phyloP scores from a whole-genome alignment of 2,329 filamentous ascomycete species.

The Aureobasidium sp. region DNA sequence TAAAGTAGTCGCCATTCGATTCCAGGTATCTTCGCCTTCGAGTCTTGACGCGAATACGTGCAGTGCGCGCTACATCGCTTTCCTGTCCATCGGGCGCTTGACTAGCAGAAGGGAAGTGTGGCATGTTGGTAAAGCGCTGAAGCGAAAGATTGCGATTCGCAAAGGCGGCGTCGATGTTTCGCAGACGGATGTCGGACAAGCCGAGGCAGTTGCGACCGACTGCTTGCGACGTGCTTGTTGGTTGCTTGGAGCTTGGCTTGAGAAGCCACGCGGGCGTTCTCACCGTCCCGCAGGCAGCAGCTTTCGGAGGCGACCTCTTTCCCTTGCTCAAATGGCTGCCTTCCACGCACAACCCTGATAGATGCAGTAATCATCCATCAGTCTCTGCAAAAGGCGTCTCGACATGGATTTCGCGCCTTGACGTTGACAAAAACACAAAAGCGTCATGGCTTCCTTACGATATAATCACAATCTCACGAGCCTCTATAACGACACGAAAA shows the following conservation, averaged over 20 bases:
- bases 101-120: constrained; percentile 8
- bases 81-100: not conserved
- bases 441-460: constrained; percentile 1
- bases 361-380: not conserved
- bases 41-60: constrained; percentile 60
- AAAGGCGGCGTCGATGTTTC: not conserved
- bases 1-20: constrained; percentile 66
- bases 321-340: constrained; percentile 13
- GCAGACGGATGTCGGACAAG: not conserved
- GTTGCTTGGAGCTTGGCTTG: not conserved
- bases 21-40: constrained; percentile 70
- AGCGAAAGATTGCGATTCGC: not conserved
- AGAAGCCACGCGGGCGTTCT: constrained; percentile 10
- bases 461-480: constrained; percentile 46
- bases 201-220: constrained; percentile 11
- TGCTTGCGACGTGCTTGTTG: constrained; percentile 1
- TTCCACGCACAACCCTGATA: not conserved
- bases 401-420: constrained; percentile 2
- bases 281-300: constrained; percentile 16
- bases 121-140: not conserved
- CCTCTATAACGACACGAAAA: constrained; percentile 76
- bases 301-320: not conserved
- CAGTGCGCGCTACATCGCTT: constrained; percentile 19
- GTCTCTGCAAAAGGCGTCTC: not conserved
- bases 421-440: not conserved